Percentiles rank a stretch among this genome's conserved stretches.
phyloP scores from a whole-genome alignment of 352 stramenopile species.

The Pythium biforme region DNA sequence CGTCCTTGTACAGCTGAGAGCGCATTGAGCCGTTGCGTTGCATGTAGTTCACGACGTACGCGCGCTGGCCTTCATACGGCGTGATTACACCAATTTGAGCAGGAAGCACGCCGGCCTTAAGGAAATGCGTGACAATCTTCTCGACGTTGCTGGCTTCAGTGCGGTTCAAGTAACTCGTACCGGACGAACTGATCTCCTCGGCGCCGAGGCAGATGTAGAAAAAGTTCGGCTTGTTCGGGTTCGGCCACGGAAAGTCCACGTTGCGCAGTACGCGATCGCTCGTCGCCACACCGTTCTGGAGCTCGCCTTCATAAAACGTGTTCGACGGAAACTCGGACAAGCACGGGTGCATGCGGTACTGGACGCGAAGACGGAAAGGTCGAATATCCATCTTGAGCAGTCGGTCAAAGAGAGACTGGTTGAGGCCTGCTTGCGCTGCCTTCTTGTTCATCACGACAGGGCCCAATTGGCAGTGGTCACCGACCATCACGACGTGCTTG shows the following conservation, averaged over 20 bases:
- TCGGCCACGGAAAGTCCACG: constrained; percentile 97
- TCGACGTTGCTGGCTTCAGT: constrained; percentile 98
- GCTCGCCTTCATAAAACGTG: constrained; percentile 99
- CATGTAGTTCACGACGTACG: constrained; percentile 99
- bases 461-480: constrained; percentile 97
- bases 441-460: constrained; percentile 99
- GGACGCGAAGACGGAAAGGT: constrained; percentile 96
- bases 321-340: constrained; percentile 99
- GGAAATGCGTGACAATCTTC: constrained; percentile 97
- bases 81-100: constrained; percentile 96
- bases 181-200: constrained; percentile 97
- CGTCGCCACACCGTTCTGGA: constrained; percentile 98
- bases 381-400: constrained; percentile 94
- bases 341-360: constrained; percentile 99
- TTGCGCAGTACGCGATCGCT: constrained; percentile 87
- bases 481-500: constrained; percentile 99
- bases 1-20: constrained; percentile 95
- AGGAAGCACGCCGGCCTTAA: constrained; percentile 91
- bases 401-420: constrained; percentile 98
- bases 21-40: constrained; percentile 93
- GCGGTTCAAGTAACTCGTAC: constrained; percentile 98
- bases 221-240: constrained; percentile 96
- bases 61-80: constrained; percentile 98
- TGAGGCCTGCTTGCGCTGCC: constrained; percentile 95
- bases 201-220: constrained; percentile 97